Evolutionary conservation across 169 alveolate genomes (phyloP), one percentile per base, ranked within the genome.

Genomic region (Sarcocystis neurona): DNA sequence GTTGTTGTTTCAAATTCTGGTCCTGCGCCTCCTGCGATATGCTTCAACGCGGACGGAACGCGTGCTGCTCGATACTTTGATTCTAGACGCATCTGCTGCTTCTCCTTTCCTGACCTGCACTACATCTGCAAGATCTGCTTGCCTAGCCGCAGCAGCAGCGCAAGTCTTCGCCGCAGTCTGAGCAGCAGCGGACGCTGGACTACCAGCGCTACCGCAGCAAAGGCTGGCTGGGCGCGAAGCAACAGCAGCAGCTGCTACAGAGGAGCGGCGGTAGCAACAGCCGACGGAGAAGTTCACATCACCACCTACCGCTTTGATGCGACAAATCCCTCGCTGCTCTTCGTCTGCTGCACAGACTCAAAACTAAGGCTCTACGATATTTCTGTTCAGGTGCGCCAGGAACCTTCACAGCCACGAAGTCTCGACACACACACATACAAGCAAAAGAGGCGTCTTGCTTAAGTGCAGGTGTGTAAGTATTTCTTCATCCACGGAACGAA

Each of bases 301-400:
- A 87, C 91, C 15, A 79, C 91, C 37, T 87, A 32, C 46, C 50
- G 80, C 46, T 87, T 87, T 39, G 70, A 80, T 27, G 68, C 88
- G 46, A 60, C 50, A 30, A 87, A 75, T 4, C 66, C 75, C 47
- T 66, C 78, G 27, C 34, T 72, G 18, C 66, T 87, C 58, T 75
- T 84, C 84, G 87, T 87, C 56, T 87, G 91, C 30, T 72, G 85
- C 50, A 87, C 77, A 34, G 87, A 87, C 50, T 87, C 91, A 8
- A 78, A 39, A 44, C 75, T 87, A 87, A 79, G 91, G 10, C 39
- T 87, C 37, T 87, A 75, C 87, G 63, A 70, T 44, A 37, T 87
- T 6, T 18, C 43, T 27, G 79, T 8, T 12, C 50, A 82, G 44
- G 89, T 82, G 79, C 37, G 89, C 66, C n/a, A n/a, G n/a, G n/a